phyloP scores from a whole-genome alignment of 495 filamentous ascomycete genomes.

The Pyrenula aspistea region DNA sequence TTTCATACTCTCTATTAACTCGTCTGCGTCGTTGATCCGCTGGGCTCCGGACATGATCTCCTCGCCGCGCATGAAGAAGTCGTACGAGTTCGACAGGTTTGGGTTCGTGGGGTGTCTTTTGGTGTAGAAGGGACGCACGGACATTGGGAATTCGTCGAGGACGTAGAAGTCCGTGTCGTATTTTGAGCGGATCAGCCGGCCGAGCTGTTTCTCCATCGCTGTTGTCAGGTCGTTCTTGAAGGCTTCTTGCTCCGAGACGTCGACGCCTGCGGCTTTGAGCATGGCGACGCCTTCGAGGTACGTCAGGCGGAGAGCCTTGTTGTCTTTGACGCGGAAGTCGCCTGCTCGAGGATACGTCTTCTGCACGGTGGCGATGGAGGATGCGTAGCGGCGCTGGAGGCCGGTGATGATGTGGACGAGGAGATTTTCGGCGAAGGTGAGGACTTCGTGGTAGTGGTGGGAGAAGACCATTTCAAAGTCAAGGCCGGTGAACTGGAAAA shows the following conservation, averaged over 20 bases:
- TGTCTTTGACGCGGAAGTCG: constrained; percentile 46
- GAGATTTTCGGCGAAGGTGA: constrained; percentile 67
- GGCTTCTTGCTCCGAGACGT: constrained; percentile 65
- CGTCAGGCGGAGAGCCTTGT: constrained; percentile 69
- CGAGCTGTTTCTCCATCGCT: constrained; percentile 81
- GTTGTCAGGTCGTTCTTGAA: constrained; percentile 57
- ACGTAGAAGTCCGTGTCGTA: constrained; percentile 87
- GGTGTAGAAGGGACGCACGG: constrained; percentile 81
- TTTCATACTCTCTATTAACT: constrained; percentile 56
- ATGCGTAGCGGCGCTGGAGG: constrained; percentile 52
- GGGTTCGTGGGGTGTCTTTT: constrained; percentile 60
- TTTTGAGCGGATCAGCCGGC: constrained; percentile 69
- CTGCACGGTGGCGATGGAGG: constrained; percentile 56
- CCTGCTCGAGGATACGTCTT: constrained; percentile 45
- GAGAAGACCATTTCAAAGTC: constrained; percentile 97
- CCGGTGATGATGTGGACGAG: constrained; percentile 82
- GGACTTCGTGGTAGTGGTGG: constrained; percentile 77
- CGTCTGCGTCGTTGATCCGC: constrained; percentile 63
- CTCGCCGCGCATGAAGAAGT: constrained; percentile 90
- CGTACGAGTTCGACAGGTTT: constrained; percentile 69
- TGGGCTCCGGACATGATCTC: constrained; percentile 84
- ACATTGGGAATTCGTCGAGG: constrained; percentile 81
- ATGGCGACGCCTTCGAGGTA: constrained; percentile 79
- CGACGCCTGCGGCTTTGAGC: constrained; percentile 67
- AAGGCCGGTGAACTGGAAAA: constrained; percentile 67